Base-by-base conservation (phyloP, 192 early-diverging fungal species). In the Coemansia nantahalensis region DNA sequence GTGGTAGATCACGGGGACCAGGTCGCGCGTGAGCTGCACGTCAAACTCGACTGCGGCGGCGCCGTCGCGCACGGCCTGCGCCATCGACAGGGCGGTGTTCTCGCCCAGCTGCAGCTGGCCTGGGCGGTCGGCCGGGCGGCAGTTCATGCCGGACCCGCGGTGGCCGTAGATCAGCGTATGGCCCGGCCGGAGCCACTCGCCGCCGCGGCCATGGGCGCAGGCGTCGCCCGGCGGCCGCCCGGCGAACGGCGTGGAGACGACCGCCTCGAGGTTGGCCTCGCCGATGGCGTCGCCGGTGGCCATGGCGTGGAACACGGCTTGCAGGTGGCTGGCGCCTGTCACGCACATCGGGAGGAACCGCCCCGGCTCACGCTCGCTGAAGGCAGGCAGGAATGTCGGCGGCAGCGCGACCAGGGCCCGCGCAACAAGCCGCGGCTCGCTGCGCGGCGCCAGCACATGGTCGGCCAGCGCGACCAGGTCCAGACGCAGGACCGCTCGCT, bases 21-120 rank as follows among this genome's bases (percentile, higher is more conserved):
- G 62, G 57, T 97, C 93, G 52, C 89, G 89, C 9, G 92, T 93
- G 53, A 97, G 65, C 78, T 97, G 95, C 16, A 92, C 90, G 56
- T 97, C 92, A 80, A 97, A 95, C 65, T 97, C 95, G 12, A 97
- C 87, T 47, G 85, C 93, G 45, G 85, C 80, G 5, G 86, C 92
- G 38, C 95, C 95, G 23, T 89, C 70, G 9, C 83, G 79, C n/a
- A 83, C 81, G 2, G 93, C 92, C 4, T 87, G 86, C 17, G 85
- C 74, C 68, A 97, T 90, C 0, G 91, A 94, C 38, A 89, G 68
- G 4, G 90, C 76, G 0, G 95, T 96, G 68, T 97, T 97, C 68
- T 97, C 95, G 5, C 91, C 91, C 8, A 95, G 68, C 61, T 94
- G 90, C 23, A 92, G 80, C 3, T 62, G 64, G 17, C 78, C 68